Evolutionary conservation across 768 basidiomycete genomes (phyloP).

Genomic region (Stropharia rugosoannulata): DNA sequence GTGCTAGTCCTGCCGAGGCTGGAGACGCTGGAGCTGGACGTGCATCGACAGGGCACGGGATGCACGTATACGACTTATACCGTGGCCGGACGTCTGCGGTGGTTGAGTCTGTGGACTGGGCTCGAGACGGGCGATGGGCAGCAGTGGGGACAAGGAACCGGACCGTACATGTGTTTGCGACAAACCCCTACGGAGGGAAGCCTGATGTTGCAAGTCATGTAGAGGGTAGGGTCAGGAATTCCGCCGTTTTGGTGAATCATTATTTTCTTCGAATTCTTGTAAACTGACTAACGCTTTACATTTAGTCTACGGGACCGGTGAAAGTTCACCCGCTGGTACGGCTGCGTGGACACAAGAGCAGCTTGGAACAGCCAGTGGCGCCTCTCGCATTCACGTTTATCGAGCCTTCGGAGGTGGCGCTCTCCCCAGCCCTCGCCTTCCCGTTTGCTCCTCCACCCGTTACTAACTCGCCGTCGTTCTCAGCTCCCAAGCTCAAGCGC

Average conservation of each 20-base stretch:
- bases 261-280: background rate
- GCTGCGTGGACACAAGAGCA: constrained; percentile 34
- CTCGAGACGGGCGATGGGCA: constrained; percentile 62
- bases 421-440: constrained; percentile 8
- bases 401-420: constrained; percentile 26
- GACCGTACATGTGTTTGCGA: constrained; percentile 71
- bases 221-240: constrained; percentile 56
- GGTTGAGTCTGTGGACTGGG: constrained; percentile 55
- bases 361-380: constrained; percentile 25
- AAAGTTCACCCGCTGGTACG: constrained; percentile 58
- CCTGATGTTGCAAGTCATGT: constrained; percentile 63
- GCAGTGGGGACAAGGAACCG: constrained; percentile 65
- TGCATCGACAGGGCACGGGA: constrained; percentile 26
- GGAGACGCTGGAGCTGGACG: background rate
- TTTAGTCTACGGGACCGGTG: constrained; percentile 50
- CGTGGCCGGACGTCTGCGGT: constrained; percentile 72
- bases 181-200: constrained; percentile 75
- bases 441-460: constrained; percentile 8
- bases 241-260: constrained; percentile 42
- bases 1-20: background rate
- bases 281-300: background rate
- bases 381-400: constrained; percentile 62
- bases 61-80: constrained; percentile 66
- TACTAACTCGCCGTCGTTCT: constrained; percentile 23
- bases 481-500: constrained; percentile 24